Evolutionary conservation across 345 rosid species (phyloP), one percentile per base, ranked within the genome.

Genomic region (Eucalyptus victrix): DNA sequence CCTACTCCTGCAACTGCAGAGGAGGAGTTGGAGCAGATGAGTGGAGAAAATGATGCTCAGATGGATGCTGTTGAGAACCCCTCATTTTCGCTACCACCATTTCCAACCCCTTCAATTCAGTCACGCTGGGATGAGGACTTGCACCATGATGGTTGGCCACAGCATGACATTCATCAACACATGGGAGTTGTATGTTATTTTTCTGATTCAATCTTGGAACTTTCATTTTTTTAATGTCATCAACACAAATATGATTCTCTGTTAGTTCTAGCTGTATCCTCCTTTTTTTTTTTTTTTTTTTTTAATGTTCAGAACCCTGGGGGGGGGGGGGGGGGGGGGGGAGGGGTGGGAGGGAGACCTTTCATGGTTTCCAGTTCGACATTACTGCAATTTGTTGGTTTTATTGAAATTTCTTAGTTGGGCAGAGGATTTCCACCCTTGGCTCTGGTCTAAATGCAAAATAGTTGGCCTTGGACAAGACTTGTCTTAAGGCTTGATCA

Each of bases 51-150:
- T 87, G 96, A 92, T 86, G 94, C 88, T 90, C 95, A 92, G 88
- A 93, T 85, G 80, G 92, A 88, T 92, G 86, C 93, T 90, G 85
- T 90, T 83, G 94, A 93, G 87, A 92, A 92, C 93, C 92, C 94
- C 49, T 92, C 92, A 65, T 90, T 93, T 89, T 88, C 93, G 86
- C 89, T 92, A 87, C 96, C 97, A 49, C 92, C 96, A 30, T 92
- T 94, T 28, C 89, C 93, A 26, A 60, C 92, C 53, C 93, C 94
- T 40, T 94, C 95, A 89, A 90, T 90, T 44, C 95, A 93, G 90
- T 91, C 93, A 21, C 91, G 92, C 67, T 97, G 99, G 99, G 97
- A 95, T 72, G 94, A 93, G 58, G 95, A 93, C 40, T 91, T 92
- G 54, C 92, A 92, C 88, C 93, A 88, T 90, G 92, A 91, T 90